Conservation (phyloP, 129 eudicot genomes). For the Daucus carota region DNA sequence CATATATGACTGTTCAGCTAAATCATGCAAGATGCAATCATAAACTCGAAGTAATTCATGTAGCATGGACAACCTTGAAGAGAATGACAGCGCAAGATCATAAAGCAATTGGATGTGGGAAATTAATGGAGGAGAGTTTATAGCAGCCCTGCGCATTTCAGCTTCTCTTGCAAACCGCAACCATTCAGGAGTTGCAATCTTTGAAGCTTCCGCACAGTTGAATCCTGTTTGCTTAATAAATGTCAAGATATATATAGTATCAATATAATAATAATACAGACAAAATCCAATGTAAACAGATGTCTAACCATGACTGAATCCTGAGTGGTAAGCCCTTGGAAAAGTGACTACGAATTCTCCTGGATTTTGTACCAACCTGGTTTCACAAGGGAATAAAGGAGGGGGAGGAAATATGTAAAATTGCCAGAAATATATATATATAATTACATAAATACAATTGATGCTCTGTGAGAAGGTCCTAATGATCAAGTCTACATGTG, state of each 20-base stretch:
- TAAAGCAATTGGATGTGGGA: constrained; percentile 89
- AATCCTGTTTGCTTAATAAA: constrained; percentile 40
- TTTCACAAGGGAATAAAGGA: constrained; percentile 9
- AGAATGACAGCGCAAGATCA: constrained; percentile 68
- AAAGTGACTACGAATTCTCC: constrained; percentile 95
- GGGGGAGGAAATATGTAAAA: no score
- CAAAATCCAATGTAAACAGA: not conserved
- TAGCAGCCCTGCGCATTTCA: constrained; percentile 91
- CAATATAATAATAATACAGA: not conserved
- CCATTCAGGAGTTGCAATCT: constrained; percentile 99
- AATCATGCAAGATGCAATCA: no score
- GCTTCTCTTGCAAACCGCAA: constrained; percentile 81
- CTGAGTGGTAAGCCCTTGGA: constrained; percentile 94
- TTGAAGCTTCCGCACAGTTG: constrained; percentile 92
- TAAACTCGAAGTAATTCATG: not conserved
- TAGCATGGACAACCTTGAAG: constrained; percentile 48
- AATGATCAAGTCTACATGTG: no score
- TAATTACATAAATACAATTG: no score
- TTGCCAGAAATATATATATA: no score
- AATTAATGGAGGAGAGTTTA: constrained; percentile 87
- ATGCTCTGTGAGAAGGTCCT: no score
- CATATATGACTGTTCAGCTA: no score
- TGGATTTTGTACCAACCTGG: constrained; percentile 82
- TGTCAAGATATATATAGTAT: not conserved
- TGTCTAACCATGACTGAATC: constrained; percentile 78